Conservation (phyloP, 73 alveolate species). For the Symbiodinium pilosum region DNA sequence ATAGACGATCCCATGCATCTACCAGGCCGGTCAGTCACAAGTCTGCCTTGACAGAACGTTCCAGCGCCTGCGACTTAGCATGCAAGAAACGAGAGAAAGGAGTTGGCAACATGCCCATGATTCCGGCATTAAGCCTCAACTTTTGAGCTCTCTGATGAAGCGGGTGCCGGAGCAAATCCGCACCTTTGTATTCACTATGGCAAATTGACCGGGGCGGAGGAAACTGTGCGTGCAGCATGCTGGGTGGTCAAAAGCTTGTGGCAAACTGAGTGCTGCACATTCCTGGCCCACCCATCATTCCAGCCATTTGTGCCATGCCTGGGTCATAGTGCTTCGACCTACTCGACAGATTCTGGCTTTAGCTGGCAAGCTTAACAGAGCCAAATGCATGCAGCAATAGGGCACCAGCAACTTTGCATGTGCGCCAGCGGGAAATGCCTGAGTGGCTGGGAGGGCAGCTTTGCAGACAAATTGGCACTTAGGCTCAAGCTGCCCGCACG, state of each 20-base stretch:
- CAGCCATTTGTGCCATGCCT: slow-evolving; percentile 49
- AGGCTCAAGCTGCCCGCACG: slow-evolving; percentile 38
- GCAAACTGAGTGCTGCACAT: neutral
- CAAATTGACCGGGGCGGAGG: neutral
- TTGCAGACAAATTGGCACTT: neutral
- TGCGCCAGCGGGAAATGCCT: slow-evolving; percentile 57
- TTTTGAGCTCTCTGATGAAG: neutral
- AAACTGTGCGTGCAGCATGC: neutral
- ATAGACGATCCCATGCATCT: neutral
- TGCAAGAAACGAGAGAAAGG: too few species aligned
- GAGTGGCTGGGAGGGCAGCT: neutral
- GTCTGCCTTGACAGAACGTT: slow-evolving; percentile 42
- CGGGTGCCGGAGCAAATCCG: neutral
- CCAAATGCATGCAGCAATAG: neutral
- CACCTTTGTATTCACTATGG: neutral
- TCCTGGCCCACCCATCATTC: slow-evolving; percentile 67
- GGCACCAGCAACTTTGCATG: slow-evolving; percentile 24
- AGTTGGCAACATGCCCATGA: neutral
- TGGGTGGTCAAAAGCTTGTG: neutral
- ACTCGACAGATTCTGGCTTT: too few species aligned
- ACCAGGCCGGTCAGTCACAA: too few species aligned
- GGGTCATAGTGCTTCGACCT: neutral
- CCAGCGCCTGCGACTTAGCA: slow-evolving; percentile 85
- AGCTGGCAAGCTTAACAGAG: too few species aligned
- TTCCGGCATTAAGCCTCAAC: neutral